Percentiles rank a stretch among this genome's conserved stretches.
Evolutionary conservation across 2,329 filamentous ascomycete species (phyloP).

Genomic region (Lachnellula cervina): DNA sequence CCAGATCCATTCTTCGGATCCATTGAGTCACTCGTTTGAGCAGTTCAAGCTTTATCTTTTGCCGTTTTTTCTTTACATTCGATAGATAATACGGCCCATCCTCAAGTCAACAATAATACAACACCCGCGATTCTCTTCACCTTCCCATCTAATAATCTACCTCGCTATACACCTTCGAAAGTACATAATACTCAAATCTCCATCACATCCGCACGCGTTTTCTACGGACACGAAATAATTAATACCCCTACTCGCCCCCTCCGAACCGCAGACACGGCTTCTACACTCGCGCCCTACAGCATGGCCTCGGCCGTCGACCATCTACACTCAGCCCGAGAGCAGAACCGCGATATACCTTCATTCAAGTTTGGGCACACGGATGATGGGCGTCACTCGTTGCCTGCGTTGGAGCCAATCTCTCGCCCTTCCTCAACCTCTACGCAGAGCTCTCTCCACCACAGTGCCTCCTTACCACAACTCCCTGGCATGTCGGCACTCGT

Average conservation of each 20-base stretch:
- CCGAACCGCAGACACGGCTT: slow-evolving; percentile 45
- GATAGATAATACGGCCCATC: slow-evolving; percentile 19
- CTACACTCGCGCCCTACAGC: slow-evolving; percentile 54
- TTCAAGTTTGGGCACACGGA: slow-evolving; percentile 42
- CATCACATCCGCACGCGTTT: slow-evolving; percentile 22
- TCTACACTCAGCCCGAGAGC: slow-evolving; percentile 42
- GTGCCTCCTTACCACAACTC: slow-evolving; percentile 39
- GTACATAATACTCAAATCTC: slow-evolving; percentile 16
- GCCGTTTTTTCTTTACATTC: slow-evolving; percentile 17
- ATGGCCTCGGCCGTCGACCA: slow-evolving; percentile 43
- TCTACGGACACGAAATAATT: slow-evolving; percentile 22
- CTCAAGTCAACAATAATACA: slow-evolving; percentile 12
- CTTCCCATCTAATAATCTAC: slow-evolving; percentile 14
- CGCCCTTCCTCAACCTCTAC: slow-evolving; percentile 49
- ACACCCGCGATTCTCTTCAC: slow-evolving; percentile 10
- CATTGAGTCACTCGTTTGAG: slow-evolving; percentile 29
- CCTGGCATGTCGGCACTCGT: slow-evolving; percentile 57
- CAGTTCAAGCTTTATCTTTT: slow-evolving; percentile 9
- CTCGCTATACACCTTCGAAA: slow-evolving; percentile 16
- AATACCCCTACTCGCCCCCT: slow-evolving; percentile 21
- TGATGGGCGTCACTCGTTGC: slow-evolving; percentile 42
- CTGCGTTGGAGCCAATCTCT: slow-evolving; percentile 45
- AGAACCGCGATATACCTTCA: slow-evolving; percentile 41
- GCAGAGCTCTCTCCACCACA: slow-evolving; percentile 39
- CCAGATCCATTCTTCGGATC: slow-evolving; percentile 15